Base-by-base conservation (phyloP, 768 basidiomycete species). In the Cystofilobasidium bisporidii region DNA sequence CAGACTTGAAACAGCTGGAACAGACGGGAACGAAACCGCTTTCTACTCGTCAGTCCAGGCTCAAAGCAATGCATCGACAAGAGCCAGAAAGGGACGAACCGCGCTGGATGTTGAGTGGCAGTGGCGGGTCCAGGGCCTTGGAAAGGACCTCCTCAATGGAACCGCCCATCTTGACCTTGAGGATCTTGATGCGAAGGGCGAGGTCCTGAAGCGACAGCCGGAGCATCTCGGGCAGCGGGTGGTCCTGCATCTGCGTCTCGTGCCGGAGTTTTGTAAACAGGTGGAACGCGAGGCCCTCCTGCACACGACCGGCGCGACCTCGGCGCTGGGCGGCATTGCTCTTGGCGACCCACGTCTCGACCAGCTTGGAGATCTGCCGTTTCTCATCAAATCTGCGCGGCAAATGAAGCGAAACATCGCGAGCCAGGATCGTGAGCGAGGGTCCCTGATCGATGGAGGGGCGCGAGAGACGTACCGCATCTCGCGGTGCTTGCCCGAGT, bases 221-320 rank as follows among this genome's bases (percentile, higher is more conserved):
- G 80, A 88, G 85, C 84, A 99, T 99, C 78, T 99, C 94, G 1
- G 94, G 94, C 40, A 91, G 83, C 9, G 92, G 92, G 74, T 89
- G 86, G 20, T 91, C 89, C 2, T 86, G 85, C 48, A 80, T 89
- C 79, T 85, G 83, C 12, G 82, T 87, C 72, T 97, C 93, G 73
- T 92, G 87, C 47, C 90, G 82, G 47, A 82, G 78, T 77, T 87
- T 91, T 0, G 92, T 94, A 80, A 97, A 99, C 2, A 99, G 82
- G 76, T 98, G 96, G 79, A 94, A 99, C 72, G 91, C 93, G 41
- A 97, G 76, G 4, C 94, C 94, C 61, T 82, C 79, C 72, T 85
- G 89, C 5, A 96, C 91, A 74, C 94, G 88, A 36, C 94, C 93
- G 26, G 93, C 90, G 69, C 93, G 72, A 43, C 73, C 73, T 3